phyloP scores from a whole-genome alignment of 176 grass and related monocot genomes.

The Typha latifolia region DNA sequence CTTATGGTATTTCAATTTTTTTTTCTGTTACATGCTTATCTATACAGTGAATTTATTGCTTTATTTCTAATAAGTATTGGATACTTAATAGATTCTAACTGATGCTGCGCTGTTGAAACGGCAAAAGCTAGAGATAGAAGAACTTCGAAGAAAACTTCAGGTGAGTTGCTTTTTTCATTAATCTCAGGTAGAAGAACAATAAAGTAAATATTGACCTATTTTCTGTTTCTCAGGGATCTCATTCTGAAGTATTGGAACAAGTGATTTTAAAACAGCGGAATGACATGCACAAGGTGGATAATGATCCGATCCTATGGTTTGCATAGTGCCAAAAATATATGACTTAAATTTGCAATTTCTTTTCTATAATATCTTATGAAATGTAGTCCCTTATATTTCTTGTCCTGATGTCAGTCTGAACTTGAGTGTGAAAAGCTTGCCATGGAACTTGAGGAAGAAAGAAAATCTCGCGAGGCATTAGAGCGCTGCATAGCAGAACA shows the following conservation, averaged over 20 bases:
- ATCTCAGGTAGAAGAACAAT: not conserved
- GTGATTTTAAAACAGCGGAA: conserved; percentile 82
- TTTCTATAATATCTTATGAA: conserved; percentile 9
- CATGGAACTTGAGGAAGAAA: conserved; percentile 94
- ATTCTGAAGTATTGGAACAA: conserved; percentile 90
- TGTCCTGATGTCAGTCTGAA: conserved; percentile 50
- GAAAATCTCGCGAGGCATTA: conserved; percentile 44
- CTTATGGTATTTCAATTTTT: too few relatives aligned
- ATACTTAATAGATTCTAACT: conserved; percentile 55
- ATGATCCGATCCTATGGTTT: not conserved
- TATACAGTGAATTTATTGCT: conserved; percentile 7
- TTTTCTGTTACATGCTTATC: not conserved
- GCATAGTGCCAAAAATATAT: not conserved
- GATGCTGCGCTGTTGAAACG: conserved; percentile 88
- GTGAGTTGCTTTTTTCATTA: conserved; percentile 29
- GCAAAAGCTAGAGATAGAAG: conserved; percentile 91
- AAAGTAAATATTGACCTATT: conserved; percentile 19
- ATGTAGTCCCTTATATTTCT: not conserved
- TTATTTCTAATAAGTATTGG: conserved; percentile 12
- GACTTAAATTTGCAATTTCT: not conserved
- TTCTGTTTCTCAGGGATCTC: conserved; percentile 66
- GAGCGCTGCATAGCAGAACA: conserved; percentile 42
- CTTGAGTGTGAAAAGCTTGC: conserved; percentile 70
- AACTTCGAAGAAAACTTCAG: conserved; percentile 74
- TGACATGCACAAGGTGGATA: conserved; percentile 88